Conservation (phyloP, 306 rosid species). For the Oemleria cerasiformis region DNA sequence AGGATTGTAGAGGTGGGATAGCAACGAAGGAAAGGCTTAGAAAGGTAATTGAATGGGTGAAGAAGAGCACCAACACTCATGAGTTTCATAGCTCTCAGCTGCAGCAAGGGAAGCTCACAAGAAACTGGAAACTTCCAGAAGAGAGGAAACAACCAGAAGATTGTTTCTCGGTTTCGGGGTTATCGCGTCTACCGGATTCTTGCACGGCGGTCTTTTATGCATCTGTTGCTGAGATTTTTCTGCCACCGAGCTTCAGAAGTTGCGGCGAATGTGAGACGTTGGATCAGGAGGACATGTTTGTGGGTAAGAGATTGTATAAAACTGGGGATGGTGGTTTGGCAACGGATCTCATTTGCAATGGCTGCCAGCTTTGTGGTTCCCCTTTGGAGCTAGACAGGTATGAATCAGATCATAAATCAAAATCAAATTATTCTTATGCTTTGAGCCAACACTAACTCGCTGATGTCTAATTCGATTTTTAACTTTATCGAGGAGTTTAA, state of each 20-base stretch:
- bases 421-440: neutral
- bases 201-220: slow-evolving; percentile 57
- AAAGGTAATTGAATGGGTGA: slow-evolving; percentile 72
- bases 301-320: slow-evolving; percentile 50
- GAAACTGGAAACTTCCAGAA: slow-evolving; percentile 66
- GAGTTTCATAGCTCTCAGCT: neutral
- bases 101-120: slow-evolving; percentile 30
- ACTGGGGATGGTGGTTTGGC: slow-evolving; percentile 41
- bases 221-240: slow-evolving; percentile 63
- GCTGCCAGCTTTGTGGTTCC: slow-evolving; percentile 77
- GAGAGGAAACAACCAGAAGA: slow-evolving; percentile 38
- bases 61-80: slow-evolving; percentile 11
- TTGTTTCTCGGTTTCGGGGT: slow-evolving; percentile 49
- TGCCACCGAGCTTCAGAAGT: slow-evolving; percentile 15
- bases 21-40: slow-evolving; percentile 54
- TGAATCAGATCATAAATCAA: slow-evolving; percentile 12
- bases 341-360: slow-evolving; percentile 67
- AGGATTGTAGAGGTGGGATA: slow-evolving; percentile 56
- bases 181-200: slow-evolving; percentile 39
- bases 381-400: slow-evolving; percentile 54
- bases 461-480: no score
- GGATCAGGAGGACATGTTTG: slow-evolving; percentile 51
- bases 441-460: neutral
- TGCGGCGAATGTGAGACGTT: slow-evolving; percentile 23
- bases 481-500: no score